phyloP scores from a whole-genome alignment of 805 yeast species.

The Candida wancherniae region DNA sequence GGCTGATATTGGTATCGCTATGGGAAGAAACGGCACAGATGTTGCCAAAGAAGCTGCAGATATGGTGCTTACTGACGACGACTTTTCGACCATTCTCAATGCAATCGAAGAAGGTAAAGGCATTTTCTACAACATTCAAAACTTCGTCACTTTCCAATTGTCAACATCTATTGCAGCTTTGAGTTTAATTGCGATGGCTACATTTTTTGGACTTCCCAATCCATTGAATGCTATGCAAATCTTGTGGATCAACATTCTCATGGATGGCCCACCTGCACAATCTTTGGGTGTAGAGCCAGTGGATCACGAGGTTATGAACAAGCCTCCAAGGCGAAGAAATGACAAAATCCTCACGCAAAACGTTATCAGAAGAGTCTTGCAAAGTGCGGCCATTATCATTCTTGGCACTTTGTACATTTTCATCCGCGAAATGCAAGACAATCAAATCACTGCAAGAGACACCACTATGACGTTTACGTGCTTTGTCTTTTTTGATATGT shows the following conservation, averaged over 20 bases:
- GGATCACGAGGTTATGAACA: slow-evolving; percentile 90
- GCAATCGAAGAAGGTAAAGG: slow-evolving; percentile 99
- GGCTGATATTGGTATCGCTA: slow-evolving; percentile 94
- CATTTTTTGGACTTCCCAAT: slow-evolving; percentile 82
- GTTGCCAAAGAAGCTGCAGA: slow-evolving; percentile 98
- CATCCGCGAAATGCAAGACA: slow-evolving; percentile 79
- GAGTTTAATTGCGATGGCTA: slow-evolving; percentile 80
- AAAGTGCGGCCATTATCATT: slow-evolving; percentile 73
- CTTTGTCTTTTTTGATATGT: slow-evolving; percentile 93
- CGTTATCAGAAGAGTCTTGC: slow-evolving; percentile 67
- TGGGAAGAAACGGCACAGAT: slow-evolving; percentile 93
- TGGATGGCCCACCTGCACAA: slow-evolving; percentile 99
- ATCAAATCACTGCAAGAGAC: slow-evolving; percentile 83
- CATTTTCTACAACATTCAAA: slow-evolving; percentile 91
- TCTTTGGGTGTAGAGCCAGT: slow-evolving; percentile 96
- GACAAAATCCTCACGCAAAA: slow-evolving; percentile 75
- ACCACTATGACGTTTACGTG: slow-evolving; percentile 99
- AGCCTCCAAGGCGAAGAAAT: slow-evolving; percentile 89
- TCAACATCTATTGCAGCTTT: slow-evolving; percentile 96
- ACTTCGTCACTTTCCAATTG: slow-evolving; percentile 89
- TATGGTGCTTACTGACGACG: slow-evolving; percentile 96
- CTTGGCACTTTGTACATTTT: slow-evolving; percentile 86
- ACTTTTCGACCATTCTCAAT: slow-evolving; percentile 84
- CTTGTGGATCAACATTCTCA: slow-evolving; percentile 91
- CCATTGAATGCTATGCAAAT: slow-evolving; percentile 98